These are phyloP conservation scores for Globisporangium cylindrosporum DNA, from an alignment of 352 stramenopile species.

Conservation along the genomic window DNA sequence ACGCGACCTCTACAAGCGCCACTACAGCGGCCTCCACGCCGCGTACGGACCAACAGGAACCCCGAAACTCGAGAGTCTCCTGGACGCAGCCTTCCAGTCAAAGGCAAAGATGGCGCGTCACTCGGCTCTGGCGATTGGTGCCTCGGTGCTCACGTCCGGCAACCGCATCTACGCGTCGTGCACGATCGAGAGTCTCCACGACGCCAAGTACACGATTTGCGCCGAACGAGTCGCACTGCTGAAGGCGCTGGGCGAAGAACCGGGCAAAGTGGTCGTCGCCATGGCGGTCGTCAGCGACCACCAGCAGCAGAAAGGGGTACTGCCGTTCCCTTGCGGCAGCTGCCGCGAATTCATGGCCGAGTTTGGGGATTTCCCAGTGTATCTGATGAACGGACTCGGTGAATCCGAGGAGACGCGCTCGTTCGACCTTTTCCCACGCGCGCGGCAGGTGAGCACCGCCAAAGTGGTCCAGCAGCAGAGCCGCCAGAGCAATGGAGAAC, in stretches of 20 bases:
- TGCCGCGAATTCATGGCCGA: slow-evolving; percentile 71
- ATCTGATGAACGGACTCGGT: slow-evolving; percentile 50
- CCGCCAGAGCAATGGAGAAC: neutral
- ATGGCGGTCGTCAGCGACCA: slow-evolving; percentile 66
- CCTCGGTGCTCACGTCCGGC: slow-evolving; percentile 44
- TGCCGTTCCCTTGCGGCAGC: slow-evolving; percentile 58
- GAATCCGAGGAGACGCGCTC: slow-evolving; percentile 55
- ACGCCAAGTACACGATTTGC: slow-evolving; percentile 40
- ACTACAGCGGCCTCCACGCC: slow-evolving; percentile 40
- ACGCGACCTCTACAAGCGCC: slow-evolving; percentile 42
- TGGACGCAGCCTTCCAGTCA: slow-evolving; percentile 44
- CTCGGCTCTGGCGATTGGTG: slow-evolving; percentile 39
- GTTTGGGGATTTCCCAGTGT: slow-evolving; percentile 73
- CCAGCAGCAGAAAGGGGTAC: slow-evolving; percentile 15
- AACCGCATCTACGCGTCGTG: slow-evolving; percentile 41
- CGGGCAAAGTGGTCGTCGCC: slow-evolving; percentile 27
- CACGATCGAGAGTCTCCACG: slow-evolving; percentile 37
- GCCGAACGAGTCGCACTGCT: slow-evolving; percentile 54
- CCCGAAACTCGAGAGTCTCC: slow-evolving; percentile 45
- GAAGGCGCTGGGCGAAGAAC: slow-evolving; percentile 35
- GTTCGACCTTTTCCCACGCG: slow-evolving; percentile 55
- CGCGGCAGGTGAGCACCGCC: slow-evolving; percentile 25
- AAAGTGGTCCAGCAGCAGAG: slow-evolving; percentile 14
- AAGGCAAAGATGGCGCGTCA: slow-evolving; percentile 26
- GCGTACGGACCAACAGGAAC: slow-evolving; percentile 26